A percentile compares a stretch with the other conserved stretches of the same genome.
Conservation (phyloP, 208 protist species). For the Crithidia bombi region DNA sequence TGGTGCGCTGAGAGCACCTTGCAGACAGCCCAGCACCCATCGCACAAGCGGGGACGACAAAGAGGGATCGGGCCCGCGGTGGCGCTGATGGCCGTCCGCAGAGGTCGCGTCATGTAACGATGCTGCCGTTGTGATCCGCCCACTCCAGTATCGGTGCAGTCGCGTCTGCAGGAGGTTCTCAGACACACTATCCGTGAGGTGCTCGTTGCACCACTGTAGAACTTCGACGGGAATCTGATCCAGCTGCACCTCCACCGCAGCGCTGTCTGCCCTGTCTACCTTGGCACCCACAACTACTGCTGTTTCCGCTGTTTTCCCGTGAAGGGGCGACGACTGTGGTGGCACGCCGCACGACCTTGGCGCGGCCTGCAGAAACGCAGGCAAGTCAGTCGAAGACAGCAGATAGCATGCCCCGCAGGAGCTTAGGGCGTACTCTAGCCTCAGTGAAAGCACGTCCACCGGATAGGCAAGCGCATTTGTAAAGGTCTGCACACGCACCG, state of each 20-base stretch:
- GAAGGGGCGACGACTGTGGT: neutral
- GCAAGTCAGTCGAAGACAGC: no score
- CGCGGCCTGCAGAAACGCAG: no score
- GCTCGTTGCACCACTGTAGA: constrained; percentile 21
- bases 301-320: neutral
- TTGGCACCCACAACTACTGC: neutral
- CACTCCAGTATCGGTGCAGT: constrained; percentile 24
- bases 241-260: neutral
- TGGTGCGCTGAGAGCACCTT: constrained; percentile 4
- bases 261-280: neutral
- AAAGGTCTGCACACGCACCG: constrained; percentile 12
- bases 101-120: neutral
- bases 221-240: constrained; percentile 12
- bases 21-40: constrained; percentile 31
- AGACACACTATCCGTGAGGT: constrained; percentile 15
- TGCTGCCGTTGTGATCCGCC: neutral
- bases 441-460: constrained; percentile 19
- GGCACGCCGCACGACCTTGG: no score
- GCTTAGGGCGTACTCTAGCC: constrained; percentile 25
- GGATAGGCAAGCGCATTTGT: constrained; percentile 10
- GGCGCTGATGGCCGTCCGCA: neutral
- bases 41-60: constrained; percentile 22
- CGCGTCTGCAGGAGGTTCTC: constrained; percentile 17
- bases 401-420: constrained; percentile 24
- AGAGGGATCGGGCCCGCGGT: neutral